Conservation (phyloP, 2,329 filamentous ascomycete species). For the Tolypocladium cylindrosporum region DNA sequence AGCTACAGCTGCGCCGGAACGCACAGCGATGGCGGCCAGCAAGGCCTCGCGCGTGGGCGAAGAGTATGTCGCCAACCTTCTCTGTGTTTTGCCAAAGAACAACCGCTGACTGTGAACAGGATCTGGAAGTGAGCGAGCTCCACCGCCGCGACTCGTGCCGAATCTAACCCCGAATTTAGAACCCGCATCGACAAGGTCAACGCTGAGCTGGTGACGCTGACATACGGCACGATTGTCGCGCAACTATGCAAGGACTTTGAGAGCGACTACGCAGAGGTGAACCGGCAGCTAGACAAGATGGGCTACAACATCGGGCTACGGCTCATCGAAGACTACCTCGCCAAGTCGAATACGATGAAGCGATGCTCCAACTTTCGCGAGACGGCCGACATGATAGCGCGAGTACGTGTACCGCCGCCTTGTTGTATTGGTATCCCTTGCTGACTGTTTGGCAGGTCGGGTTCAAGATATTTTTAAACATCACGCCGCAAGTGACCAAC, state of each 20-base stretch:
- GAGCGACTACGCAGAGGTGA: slow-evolving; percentile 87
- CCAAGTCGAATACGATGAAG: slow-evolving; percentile 83
- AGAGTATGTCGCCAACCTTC: slow-evolving; percentile 37
- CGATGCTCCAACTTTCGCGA: slow-evolving; percentile 89
- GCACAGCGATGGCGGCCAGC: slow-evolving; percentile 42
- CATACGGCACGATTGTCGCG: slow-evolving; percentile 94
- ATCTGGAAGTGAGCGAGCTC: slow-evolving; percentile 74
- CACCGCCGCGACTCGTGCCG: slow-evolving; percentile 6
- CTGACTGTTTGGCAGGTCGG: slow-evolving; percentile 55
- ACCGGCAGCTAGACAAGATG: slow-evolving; percentile 98
- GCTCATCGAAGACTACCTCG: slow-evolving; percentile 93
- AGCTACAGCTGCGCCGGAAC: neutral
- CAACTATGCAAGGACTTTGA: slow-evolving; percentile 97
- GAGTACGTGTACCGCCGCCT: slow-evolving; percentile 41
- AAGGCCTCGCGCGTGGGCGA: slow-evolving; percentile 53
- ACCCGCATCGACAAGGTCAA: slow-evolving; percentile 96
- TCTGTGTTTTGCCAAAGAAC: neutral
- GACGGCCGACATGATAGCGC: slow-evolving; percentile 92
- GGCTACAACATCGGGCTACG: slow-evolving; percentile 96
- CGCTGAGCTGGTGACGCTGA: slow-evolving; percentile 91
- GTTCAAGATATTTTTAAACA: slow-evolving; percentile 98
- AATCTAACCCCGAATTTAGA: slow-evolving; percentile 39
- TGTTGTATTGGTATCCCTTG: neutral
- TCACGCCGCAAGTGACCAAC: slow-evolving; percentile 85
- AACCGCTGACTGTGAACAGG: slow-evolving; percentile 38